Conservation (phyloP, 2,329 filamentous ascomycete genomes). For the Hypoxylon sp. region DNA sequence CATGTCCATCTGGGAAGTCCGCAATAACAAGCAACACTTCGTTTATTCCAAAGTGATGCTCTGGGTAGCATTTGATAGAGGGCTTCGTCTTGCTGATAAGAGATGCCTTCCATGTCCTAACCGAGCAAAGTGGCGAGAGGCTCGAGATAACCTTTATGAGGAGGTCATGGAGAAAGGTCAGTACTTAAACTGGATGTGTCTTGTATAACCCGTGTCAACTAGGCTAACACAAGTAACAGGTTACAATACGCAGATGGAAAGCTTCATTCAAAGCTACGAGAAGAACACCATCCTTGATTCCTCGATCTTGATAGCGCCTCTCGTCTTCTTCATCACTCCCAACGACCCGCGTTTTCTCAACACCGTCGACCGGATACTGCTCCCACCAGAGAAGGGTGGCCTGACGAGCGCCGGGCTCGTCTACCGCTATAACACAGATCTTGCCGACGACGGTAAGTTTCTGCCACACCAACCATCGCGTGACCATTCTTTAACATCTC, state of each 20-base stretch:
- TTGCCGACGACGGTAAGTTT: slow-evolving; percentile 75
- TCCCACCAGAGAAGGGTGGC: slow-evolving; percentile 79
- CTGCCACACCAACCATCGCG: not conserved
- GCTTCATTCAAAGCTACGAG: slow-evolving; percentile 83
- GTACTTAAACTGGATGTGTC: not conserved
- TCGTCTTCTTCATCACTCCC: slow-evolving; percentile 84
- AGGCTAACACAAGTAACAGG: slow-evolving; percentile 56
- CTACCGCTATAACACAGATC: slow-evolving; percentile 78
- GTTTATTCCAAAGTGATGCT: slow-evolving; percentile 87
- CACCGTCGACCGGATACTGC: slow-evolving; percentile 79
- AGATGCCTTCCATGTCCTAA: slow-evolving; percentile 81
- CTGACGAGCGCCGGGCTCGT: slow-evolving; percentile 81
- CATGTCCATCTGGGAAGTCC: slow-evolving; percentile 88
- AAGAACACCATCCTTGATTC: slow-evolving; percentile 77
- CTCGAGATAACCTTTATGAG: slow-evolving; percentile 77
- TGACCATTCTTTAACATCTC: slow-evolving; percentile 5
- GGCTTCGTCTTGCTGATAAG: slow-evolving; percentile 79
- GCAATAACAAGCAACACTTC: slow-evolving; percentile 81
- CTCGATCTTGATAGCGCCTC: slow-evolving; percentile 79
- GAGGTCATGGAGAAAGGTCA: slow-evolving; percentile 79
- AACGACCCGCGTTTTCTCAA: slow-evolving; percentile 81
- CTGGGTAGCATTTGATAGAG: slow-evolving; percentile 84
- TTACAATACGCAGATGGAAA: slow-evolving; percentile 77
- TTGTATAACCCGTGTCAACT: not conserved
- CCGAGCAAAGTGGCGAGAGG: slow-evolving; percentile 73